Conservation (phyloP, 352 stramenopile genomes). For the Phytophthora cajani region DNA sequence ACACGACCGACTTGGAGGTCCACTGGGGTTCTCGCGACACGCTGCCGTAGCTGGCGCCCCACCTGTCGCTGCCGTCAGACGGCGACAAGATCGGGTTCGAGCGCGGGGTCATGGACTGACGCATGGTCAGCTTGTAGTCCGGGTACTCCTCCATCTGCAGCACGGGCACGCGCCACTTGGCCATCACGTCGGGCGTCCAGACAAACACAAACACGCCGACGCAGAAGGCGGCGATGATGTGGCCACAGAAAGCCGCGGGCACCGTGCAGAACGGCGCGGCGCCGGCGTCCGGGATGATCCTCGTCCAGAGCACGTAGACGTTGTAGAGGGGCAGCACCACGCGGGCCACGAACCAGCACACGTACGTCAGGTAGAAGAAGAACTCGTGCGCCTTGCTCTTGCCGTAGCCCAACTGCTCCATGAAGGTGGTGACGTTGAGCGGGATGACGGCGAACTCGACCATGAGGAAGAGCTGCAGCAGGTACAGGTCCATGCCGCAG, state of each 20-base stretch:
- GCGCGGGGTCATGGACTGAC: conserved; percentile 76
- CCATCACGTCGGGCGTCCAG: conserved; percentile 83
- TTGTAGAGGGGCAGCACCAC: conserved; percentile 83
- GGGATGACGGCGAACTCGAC: conserved; percentile 87
- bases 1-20: conserved; percentile 41
- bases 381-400: conserved; percentile 61
- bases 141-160: conserved; percentile 77
- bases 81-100: conserved; percentile 59
- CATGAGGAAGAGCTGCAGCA: conserved; percentile 83
- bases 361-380: conserved; percentile 81
- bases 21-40: conserved; percentile 41
- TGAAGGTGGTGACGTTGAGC: conserved; percentile 82
- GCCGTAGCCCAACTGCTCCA: conserved; percentile 80
- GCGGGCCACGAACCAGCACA: conserved; percentile 78
- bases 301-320: conserved; percentile 81
- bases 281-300: conserved; percentile 59
- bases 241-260: conserved; percentile 72
- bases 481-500: conserved; percentile 79
- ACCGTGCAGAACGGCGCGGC: conserved; percentile 64
- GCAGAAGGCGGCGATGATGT: conserved; percentile 84
- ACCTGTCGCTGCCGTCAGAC: conserved; percentile 26
- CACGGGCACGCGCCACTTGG: conserved; percentile 72
- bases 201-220: conserved; percentile 85
- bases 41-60: conserved; percentile 46
- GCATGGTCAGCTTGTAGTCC: conserved; percentile 81